Percentiles rank a stretch among this genome's conserved stretches.
phyloP scores from a whole-genome alignment of 495 filamentous ascomycete genomes.

The Aspergillus funiculosus region DNA sequence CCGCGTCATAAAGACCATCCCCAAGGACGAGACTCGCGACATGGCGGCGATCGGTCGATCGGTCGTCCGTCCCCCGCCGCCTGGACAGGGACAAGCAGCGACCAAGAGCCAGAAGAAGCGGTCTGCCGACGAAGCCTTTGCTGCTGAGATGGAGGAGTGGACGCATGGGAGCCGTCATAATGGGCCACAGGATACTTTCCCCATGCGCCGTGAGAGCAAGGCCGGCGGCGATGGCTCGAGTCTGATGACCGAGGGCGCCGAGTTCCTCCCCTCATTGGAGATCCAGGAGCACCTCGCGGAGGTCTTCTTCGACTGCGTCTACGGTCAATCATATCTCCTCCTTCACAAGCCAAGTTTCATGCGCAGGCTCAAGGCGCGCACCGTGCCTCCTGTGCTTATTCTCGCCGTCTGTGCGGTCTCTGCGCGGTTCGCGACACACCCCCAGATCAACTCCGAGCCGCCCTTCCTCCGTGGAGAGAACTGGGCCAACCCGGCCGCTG shows the following conservation, averaged over 20 bases:
- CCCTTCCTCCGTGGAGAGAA: constrained; percentile 86
- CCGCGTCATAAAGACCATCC: constrained; percentile 91
- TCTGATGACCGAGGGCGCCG: constrained; percentile 71
- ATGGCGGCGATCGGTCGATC: constrained; percentile 62
- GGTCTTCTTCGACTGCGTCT: constrained; percentile 92
- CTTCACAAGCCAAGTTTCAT: constrained; percentile 97
- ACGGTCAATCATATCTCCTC: constrained; percentile 92
- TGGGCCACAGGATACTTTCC: constrained; percentile 45
- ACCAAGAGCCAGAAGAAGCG: constrained; percentile 71
- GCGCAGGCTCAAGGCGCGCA: constrained; percentile 65
- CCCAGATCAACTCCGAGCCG: constrained; percentile 73
- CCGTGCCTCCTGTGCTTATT: constrained; percentile 76
- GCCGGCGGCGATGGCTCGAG: constrained; percentile 61
- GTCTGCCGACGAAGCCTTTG: constrained; percentile 83
- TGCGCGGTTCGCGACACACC: constrained; percentile 92
- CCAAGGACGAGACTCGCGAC: constrained; percentile 65
- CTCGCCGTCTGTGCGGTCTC: constrained; percentile 90
- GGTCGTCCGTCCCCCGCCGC: constrained; percentile 71
- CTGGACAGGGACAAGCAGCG: constrained; percentile 48
- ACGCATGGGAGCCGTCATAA: constrained; percentile 52
- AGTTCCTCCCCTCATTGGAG: constrained; percentile 78
- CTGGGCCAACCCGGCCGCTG: constrained; percentile 79
- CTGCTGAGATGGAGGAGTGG: constrained; percentile 77
- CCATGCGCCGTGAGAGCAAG: constrained; percentile 55
- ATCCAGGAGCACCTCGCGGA: constrained; percentile 92